These are phyloP conservation scores for Rhynchospora pubera DNA, from an alignment of 176 grass and related monocot genomes.

Conservation along the genomic window DNA sequence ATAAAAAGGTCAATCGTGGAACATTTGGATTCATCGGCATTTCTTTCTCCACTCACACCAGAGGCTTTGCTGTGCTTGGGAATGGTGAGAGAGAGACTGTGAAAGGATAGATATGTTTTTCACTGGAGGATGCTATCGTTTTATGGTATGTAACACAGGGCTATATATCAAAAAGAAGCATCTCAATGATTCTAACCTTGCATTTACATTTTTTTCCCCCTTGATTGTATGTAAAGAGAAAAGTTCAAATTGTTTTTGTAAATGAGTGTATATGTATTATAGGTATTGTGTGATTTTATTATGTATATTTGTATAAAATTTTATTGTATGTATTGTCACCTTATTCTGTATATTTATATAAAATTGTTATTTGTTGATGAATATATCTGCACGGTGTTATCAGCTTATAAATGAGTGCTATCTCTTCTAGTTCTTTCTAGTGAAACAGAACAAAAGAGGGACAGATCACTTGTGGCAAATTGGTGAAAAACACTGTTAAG, in stretches of 20 bases:
- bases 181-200: background rate
- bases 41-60: background rate
- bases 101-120: background rate
- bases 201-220: background rate
- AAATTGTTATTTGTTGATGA: background rate
- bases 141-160: slow-evolving; percentile 9
- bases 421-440: background rate
- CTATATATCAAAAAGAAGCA: background rate
- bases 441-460: background rate
- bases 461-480: background rate
- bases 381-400: background rate
- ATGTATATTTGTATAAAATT: background rate
- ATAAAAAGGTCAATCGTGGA: background rate
- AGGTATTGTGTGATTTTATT: background rate
- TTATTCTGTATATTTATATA: background rate
- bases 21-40: background rate
- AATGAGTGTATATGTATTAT: background rate
- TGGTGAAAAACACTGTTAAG: background rate
- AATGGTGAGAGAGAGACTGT: slow-evolving; percentile 4
- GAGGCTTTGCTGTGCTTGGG: background rate
- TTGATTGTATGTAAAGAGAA: background rate
- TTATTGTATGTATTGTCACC: background rate
- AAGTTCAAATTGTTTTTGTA: background rate
- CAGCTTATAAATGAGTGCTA: background rate
- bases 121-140: background rate